Conservation (phyloP, 345 rosid genomes). For the Litchi chinensis region DNA sequence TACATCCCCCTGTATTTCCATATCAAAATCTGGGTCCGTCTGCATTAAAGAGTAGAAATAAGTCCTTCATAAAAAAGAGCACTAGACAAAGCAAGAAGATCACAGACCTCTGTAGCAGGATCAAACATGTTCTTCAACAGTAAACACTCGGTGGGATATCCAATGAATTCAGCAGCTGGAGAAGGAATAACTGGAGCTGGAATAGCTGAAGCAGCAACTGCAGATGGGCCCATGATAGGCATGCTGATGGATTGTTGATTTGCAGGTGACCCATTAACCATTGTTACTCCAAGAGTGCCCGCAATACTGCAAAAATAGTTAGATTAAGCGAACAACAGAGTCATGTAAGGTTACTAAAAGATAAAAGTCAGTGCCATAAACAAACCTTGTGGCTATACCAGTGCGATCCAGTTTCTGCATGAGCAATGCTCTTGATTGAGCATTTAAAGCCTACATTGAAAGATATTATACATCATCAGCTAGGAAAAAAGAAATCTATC, state of each 20-base stretch:
- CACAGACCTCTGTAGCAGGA: slow-evolving; percentile 79
- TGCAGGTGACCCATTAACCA: slow-evolving; percentile 59
- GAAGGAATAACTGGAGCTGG: slow-evolving; percentile 54
- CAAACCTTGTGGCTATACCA: slow-evolving; percentile 75
- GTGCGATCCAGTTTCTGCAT: slow-evolving; percentile 95
- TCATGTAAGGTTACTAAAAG: slow-evolving; percentile 8
- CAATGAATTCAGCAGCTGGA: slow-evolving; percentile 58
- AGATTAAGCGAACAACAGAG: slow-evolving; percentile 1
- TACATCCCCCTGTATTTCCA: slow-evolving; percentile 82
- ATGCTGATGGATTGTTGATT: slow-evolving; percentile 52
- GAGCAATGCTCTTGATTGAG: slow-evolving; percentile 83
- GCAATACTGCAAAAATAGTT: slow-evolving; percentile 50
- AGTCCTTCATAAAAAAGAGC: neutral
- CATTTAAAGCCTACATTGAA: slow-evolving; percentile 70
- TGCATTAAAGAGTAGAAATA: slow-evolving; percentile 38
- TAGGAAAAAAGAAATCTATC: neutral
- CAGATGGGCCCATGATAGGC: slow-evolving; percentile 53
- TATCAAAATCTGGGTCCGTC: slow-evolving; percentile 80
- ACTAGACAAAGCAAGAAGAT: slow-evolving; percentile 8
- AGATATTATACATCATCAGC: slow-evolving; percentile 17
- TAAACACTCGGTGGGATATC: slow-evolving; percentile 83
- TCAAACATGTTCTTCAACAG: slow-evolving; percentile 92
- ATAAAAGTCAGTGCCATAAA: slow-evolving; percentile 1
- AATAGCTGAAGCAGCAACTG: slow-evolving; percentile 53
- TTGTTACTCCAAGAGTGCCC: slow-evolving; percentile 68